These are phyloP conservation scores for Irpex sp. DNA, from an alignment of 1,284 basidiomycete genomes.

Conservation along the genomic window DNA sequence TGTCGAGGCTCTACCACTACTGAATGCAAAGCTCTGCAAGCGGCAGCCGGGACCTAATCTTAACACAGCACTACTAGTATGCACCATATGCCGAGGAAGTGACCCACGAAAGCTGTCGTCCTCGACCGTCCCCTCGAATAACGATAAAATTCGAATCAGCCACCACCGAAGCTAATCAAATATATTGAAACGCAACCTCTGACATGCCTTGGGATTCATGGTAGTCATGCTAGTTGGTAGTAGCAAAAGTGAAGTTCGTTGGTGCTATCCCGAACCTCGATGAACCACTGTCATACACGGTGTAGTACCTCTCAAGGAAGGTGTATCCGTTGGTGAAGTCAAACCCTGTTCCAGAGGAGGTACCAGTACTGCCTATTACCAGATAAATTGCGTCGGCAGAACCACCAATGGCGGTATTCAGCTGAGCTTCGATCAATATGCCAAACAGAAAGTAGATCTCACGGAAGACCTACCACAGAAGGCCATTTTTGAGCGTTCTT, in stretches of 20 bases:
- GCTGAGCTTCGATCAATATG: not conserved
- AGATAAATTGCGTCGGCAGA: conserved; percentile 24
- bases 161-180: too few relatives aligned
- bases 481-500: conserved; percentile 52
- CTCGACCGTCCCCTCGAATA: too few relatives aligned
- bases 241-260: conserved; percentile 6
- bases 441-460: not conserved
- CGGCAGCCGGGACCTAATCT: too few relatives aligned
- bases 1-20: too few relatives aligned
- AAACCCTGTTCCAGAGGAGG: conserved; percentile 19
- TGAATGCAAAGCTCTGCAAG: too few relatives aligned
- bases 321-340: conserved; percentile 32
- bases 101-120: too few relatives aligned
- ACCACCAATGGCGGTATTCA: conserved; percentile 28
- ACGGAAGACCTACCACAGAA: conserved; percentile 29
- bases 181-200: too few relatives aligned
- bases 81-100: too few relatives aligned
- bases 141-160: too few relatives aligned
- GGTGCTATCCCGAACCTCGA: conserved; percentile 1
- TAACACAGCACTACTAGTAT: too few relatives aligned
- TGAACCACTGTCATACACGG: conserved; percentile 39
- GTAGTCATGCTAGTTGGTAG: not conserved
- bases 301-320: conserved; percentile 58
- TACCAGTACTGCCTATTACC: conserved; percentile 23
- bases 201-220: too few relatives aligned